A percentile compares a stretch with the other conserved stretches of the same genome.
Evolutionary conservation across 1,284 basidiomycete genomes (phyloP).

Genomic region (Ustilago cynodontis): DNA sequence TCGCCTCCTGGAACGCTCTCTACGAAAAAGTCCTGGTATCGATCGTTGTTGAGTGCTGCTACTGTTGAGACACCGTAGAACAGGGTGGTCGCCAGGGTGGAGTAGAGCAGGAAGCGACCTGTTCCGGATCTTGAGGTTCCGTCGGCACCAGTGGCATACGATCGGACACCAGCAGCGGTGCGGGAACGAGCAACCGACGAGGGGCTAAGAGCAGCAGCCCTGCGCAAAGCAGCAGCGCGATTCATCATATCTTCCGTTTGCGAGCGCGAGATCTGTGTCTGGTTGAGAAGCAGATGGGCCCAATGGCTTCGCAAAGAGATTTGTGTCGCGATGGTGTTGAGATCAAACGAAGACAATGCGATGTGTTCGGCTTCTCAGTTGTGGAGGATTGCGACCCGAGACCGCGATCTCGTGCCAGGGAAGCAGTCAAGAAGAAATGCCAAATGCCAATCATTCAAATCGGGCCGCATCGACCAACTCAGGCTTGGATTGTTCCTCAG

Average conservation of each 20-base stretch:
- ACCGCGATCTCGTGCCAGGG: conserved; percentile 1
- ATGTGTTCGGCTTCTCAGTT: conserved; percentile 8
- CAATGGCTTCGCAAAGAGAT: conserved; percentile 1
- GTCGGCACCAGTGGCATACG: conserved; percentile 42
- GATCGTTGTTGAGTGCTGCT: conserved; percentile 60
- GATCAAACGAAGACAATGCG: not conserved
- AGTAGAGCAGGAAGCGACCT: conserved; percentile 54
- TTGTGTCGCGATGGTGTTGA: not conserved
- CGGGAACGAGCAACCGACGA: conserved; percentile 26
- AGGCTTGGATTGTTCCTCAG: too few relatives aligned
- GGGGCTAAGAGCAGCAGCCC: conserved; percentile 32
- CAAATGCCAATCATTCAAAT: conserved; percentile 7
- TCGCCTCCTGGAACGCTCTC: conserved; percentile 82
- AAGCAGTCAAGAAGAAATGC: conserved; percentile 28
- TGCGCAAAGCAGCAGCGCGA: conserved; percentile 48
- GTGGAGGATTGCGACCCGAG: conserved; percentile 29
- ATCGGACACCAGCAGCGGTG: conserved; percentile 24
- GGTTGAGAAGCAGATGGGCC: not conserved
- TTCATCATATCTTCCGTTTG: conserved; percentile 40
- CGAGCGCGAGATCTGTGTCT: conserved; percentile 6
- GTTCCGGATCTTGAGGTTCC: conserved; percentile 35
- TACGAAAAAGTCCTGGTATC: conserved; percentile 80
- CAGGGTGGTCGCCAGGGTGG: conserved; percentile 50
- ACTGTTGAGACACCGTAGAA: conserved; percentile 67
- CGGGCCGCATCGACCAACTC: conserved; percentile 20